Evolutionary conservation across 179 eudicot species (phyloP).

Genomic region (Kewa caespitosa): DNA sequence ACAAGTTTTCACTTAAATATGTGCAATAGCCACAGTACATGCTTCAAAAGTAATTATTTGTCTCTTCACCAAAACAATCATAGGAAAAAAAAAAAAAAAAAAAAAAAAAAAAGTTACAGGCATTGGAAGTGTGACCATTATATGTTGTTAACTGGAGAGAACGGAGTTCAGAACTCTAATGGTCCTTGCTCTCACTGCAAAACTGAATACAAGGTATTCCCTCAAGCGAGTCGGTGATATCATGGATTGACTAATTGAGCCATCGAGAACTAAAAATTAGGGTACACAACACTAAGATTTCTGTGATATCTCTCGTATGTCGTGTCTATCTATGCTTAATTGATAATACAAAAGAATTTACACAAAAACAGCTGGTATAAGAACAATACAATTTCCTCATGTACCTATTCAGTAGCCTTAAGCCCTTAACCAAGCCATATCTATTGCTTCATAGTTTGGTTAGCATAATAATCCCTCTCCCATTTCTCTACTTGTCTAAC

Average conservation of each 20-base stretch:
- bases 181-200: too few relatives aligned
- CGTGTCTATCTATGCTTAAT: neutral
- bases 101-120: too few relatives aligned
- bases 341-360: constrained; percentile 6
- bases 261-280: neutral
- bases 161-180: too few relatives aligned
- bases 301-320: neutral
- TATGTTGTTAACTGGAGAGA: too few relatives aligned
- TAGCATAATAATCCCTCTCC: constrained; percentile 57
- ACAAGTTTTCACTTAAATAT: too few relatives aligned
- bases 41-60: too few relatives aligned
- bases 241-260: neutral
- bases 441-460: constrained; percentile 27
- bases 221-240: too few relatives aligned
- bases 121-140: too few relatives aligned
- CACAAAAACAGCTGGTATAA: constrained; percentile 10
- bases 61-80: too few relatives aligned
- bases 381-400: neutral
- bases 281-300: neutral
- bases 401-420: constrained; percentile 15
- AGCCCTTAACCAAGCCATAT: neutral
- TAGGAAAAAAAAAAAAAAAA: too few relatives aligned
- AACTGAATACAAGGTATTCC: too few relatives aligned
- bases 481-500: constrained; percentile 52
- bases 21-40: too few relatives aligned